Evolutionary conservation across 257 asterid genomes (phyloP).

Genomic region (Salvia miltiorrhiza): DNA sequence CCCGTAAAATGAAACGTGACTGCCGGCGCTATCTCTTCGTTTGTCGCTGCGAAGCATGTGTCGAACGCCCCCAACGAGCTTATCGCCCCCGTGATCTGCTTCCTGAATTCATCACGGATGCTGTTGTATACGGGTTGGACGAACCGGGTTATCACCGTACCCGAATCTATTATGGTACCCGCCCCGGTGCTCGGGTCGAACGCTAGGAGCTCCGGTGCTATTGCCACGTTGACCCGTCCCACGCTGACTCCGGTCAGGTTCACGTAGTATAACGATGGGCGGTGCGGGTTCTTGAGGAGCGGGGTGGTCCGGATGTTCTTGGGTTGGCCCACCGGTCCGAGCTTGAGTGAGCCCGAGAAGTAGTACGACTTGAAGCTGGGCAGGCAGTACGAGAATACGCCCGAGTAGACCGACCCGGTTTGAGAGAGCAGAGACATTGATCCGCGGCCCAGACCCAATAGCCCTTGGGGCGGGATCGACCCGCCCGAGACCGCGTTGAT

Average conservation of each 20-base stretch:
- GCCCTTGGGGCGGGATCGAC: conserved; percentile 80
- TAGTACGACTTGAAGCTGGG: conserved; percentile 84
- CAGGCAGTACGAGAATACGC: conserved; percentile 73
- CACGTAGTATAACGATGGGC: conserved; percentile 78
- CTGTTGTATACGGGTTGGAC: conserved; percentile 54
- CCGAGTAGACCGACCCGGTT: conserved; percentile 61
- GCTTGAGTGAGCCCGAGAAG: conserved; percentile 87
- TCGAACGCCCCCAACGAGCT: conserved; percentile 79
- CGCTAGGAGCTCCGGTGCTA: conserved; percentile 55
- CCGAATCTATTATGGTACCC: conserved; percentile 86
- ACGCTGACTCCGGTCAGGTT: conserved; percentile 79
- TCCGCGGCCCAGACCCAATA: conserved; percentile 86
- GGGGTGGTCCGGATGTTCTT: conserved; percentile 69
- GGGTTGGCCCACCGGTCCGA: conserved; percentile 81
- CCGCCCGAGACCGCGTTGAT: conserved; percentile 49
- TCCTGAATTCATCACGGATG: conserved; percentile 62
- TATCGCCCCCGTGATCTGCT: conserved; percentile 54
- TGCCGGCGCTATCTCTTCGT: conserved; percentile 53
- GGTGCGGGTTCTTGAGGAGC: conserved; percentile 72
- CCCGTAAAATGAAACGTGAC: conserved; percentile 59
- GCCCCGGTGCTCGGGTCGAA: conserved; percentile 70
- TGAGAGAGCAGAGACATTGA: conserved; percentile 72
- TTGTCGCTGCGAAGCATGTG: conserved; percentile 66
- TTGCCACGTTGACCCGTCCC: conserved; percentile 57
- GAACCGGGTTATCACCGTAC: conserved; percentile 88